phyloP scores from a whole-genome alignment of 2,329 filamentous ascomycete genomes.

The Fusarium odoratissimum region DNA sequence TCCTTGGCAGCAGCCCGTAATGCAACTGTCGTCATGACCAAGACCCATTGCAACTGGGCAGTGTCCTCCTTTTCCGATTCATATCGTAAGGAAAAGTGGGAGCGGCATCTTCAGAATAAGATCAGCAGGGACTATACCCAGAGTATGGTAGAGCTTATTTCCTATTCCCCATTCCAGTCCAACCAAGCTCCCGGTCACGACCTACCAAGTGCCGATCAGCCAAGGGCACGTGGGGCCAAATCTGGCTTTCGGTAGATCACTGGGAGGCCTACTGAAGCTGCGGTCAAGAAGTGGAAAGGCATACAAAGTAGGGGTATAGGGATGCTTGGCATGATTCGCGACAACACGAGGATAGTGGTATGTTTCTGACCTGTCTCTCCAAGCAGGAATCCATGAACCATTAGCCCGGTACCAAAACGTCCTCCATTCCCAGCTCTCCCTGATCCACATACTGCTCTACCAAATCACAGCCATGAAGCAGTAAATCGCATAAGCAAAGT shows the following conservation, averaged over 20 bases:
- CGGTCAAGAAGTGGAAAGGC: background rate
- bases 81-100: background rate
- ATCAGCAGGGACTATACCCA: conserved; percentile 5
- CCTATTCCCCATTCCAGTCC: conserved; percentile 1
- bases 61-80: background rate
- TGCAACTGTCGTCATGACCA: background rate
- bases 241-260: background rate
- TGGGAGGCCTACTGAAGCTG: background rate
- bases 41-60: background rate
- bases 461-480: background rate
- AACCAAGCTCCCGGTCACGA: background rate
- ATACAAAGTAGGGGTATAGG: background rate
- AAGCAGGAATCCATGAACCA: background rate
- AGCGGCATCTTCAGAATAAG: background rate
- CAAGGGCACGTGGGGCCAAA: conserved; percentile 1
- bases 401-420: background rate
- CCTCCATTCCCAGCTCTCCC: background rate
- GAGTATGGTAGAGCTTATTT: conserved; percentile 17
- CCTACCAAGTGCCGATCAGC: conserved; percentile 3
- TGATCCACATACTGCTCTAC: background rate
- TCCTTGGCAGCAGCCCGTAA: background rate
- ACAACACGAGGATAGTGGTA: no score
- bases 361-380: background rate
- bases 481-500: background rate
- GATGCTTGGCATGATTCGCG: background rate